These are phyloP conservation scores for Cladobotryum mycophilum DNA, from an alignment of 2,329 filamentous ascomycete genomes.

Conservation along the genomic window DNA sequence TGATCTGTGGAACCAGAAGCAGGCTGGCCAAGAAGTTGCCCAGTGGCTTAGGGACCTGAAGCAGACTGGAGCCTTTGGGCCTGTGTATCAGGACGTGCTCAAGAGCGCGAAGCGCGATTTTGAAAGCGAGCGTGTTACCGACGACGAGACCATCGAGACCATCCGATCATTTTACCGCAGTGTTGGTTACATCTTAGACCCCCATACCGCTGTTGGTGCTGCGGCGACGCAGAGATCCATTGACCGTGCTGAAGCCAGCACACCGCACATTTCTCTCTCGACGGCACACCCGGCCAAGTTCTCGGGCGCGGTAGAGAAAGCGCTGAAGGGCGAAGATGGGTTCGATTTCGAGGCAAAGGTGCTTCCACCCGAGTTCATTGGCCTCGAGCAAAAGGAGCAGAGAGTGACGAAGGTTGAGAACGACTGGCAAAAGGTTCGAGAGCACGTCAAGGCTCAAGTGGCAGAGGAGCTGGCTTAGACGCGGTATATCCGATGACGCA, in stretches of 20 bases:
- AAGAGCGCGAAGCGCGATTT: constrained; percentile 67
- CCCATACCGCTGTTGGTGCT: constrained; percentile 85
- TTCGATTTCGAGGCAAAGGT: constrained; percentile 73
- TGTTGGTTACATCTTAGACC: constrained; percentile 78
- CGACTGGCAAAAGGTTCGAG: constrained; percentile 68
- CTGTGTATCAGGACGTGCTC: constrained; percentile 69
- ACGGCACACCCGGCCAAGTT: constrained; percentile 98
- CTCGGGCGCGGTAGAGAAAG: constrained; percentile 72
- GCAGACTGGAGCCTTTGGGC: constrained; percentile 69
- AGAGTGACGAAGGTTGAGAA: constrained; percentile 64
- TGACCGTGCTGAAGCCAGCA: constrained; percentile 40
- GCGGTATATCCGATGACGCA: neutral
- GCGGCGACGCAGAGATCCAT: constrained; percentile 68
- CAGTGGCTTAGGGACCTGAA: constrained; percentile 78
- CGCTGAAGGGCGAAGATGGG: constrained; percentile 61
- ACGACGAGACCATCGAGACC: constrained; percentile 61
- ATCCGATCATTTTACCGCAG: constrained; percentile 51
- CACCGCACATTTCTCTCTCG: constrained; percentile 75
- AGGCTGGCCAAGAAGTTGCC: constrained; percentile 69
- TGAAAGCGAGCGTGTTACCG: constrained; percentile 68
- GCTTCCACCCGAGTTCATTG: constrained; percentile 74
- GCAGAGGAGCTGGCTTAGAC: constrained; percentile 51
- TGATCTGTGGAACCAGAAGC: constrained; percentile 59
- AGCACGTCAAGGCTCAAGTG: constrained; percentile 69
- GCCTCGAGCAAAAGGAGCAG: constrained; percentile 68